These are phyloP conservation scores for Pythium angustatum DNA, from an alignment of 352 stramenopile species.

Conservation along the genomic window DNA sequence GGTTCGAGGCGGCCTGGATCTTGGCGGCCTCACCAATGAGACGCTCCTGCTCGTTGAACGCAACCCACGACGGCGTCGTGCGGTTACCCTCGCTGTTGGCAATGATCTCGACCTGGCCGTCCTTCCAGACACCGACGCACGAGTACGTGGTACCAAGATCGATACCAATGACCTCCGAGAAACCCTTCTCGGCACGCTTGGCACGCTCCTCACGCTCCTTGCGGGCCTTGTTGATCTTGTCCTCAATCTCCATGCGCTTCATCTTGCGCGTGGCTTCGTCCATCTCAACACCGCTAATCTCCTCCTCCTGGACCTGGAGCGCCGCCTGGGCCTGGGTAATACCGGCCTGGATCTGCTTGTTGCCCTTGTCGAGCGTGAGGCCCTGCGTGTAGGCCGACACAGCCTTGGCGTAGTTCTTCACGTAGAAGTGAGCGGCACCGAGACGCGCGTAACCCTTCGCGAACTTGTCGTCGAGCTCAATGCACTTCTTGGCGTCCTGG, in stretches of 20 bases:
- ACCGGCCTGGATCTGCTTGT: conserved; percentile 82
- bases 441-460: conserved; percentile 87
- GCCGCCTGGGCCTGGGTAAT: conserved; percentile 83
- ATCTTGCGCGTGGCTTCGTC: conserved; percentile 89
- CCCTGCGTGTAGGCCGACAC: conserved; percentile 80
- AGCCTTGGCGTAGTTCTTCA: conserved; percentile 89
- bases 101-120: conserved; percentile 78
- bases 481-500: conserved; percentile 86
- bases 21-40: conserved; percentile 92
- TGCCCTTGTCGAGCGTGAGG: conserved; percentile 79
- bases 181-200: conserved; percentile 85
- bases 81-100: conserved; percentile 68
- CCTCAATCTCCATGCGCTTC: conserved; percentile 89
- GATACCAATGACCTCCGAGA: conserved; percentile 86
- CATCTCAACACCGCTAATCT: conserved; percentile 85
- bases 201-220: conserved; percentile 85
- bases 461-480: conserved; percentile 84
- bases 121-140: conserved; percentile 97
- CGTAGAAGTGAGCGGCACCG: conserved; percentile 84
- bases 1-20: conserved; percentile 88
- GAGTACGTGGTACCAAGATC: conserved; percentile 96
- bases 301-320: conserved; percentile 82
- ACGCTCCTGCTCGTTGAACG: conserved; percentile 64
- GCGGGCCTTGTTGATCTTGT: conserved; percentile 89
- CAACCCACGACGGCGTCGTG: conserved; percentile 93